Conservation (phyloP, 768 basidiomycete species). For the Daedaleopsis nitida region DNA sequence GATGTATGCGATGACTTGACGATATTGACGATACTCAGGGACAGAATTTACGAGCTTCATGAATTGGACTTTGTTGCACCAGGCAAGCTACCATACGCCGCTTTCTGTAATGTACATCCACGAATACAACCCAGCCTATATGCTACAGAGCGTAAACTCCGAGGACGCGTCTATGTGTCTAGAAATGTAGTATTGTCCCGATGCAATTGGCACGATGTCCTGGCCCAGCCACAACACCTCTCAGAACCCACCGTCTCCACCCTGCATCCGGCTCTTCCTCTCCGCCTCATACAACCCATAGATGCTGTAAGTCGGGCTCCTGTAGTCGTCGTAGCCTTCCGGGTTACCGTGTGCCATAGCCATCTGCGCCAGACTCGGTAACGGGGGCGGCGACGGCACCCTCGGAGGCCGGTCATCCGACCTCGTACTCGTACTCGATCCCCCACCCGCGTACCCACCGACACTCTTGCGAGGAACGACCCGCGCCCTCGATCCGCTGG, state of each 20-base stretch:
- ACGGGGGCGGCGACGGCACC: slow-evolving; percentile 76
- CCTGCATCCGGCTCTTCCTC: slow-evolving; percentile 47
- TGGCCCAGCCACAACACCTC: too few species aligned
- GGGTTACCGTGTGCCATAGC: slow-evolving; percentile 64
- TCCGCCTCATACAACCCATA: slow-evolving; percentile 73
- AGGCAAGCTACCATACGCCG: slow-evolving; percentile 5
- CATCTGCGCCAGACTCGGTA: slow-evolving; percentile 80
- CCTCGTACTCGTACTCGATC: slow-evolving; percentile 21
- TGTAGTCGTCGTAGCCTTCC: slow-evolving; percentile 64
- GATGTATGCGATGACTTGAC: neutral
- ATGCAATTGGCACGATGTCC: neutral
- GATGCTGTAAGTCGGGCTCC: slow-evolving; percentile 83
- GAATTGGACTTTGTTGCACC: slow-evolving; percentile 1
- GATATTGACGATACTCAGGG: neutral
- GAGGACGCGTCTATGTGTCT: neutral
- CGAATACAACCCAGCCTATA: slow-evolving; percentile 8
- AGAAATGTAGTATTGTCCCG: neutral
- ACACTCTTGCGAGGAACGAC: slow-evolving; percentile 33
- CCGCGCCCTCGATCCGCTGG: slow-evolving; percentile 10
- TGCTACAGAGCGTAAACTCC: slow-evolving; percentile 5
- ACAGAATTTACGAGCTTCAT: neutral
- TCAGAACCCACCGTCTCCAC: slow-evolving; percentile 27
- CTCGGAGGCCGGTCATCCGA: slow-evolving; percentile 67
- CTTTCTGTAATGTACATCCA: slow-evolving; percentile 8
- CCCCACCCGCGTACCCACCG: slow-evolving; percentile 7